Base-by-base conservation (phyloP, 2,329 filamentous ascomycete genomes). In the Basipetospora chlamydospora region DNA sequence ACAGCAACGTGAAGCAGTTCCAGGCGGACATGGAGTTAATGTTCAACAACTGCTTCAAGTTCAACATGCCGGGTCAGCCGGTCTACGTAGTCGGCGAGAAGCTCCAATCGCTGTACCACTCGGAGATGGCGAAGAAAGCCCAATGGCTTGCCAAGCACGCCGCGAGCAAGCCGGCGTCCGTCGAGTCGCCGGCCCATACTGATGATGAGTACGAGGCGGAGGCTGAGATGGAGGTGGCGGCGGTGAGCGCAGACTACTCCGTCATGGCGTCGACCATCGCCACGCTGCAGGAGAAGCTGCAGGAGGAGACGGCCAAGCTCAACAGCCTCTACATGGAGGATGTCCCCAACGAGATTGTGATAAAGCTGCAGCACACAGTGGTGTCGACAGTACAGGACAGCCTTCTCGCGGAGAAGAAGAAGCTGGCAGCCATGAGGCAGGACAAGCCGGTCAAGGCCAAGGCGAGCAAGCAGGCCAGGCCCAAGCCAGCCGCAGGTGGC, bases 21-120 rank as follows among this genome's bases (percentile, higher is more conserved):
- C 81, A 93, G 50, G 70, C 70, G 40, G 87, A 93, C 49, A 73
- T 94, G 38, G 71, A 76, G 33, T 70, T 86, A 39, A 87, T 96
- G 46, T 79, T 95, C 49, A 68, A 73, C 46, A 98, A 98, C 55
- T 95, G 88, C 56, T 85, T 77, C 63, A 79, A 80, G 43, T 98
- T 96, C 69, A 98, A 98, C 47, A 63, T 66, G 3, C 63, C 70
- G 1, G 77, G 75, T 7, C 85, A 92, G 43, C 67, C 76, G 1
- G 82, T 92, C 12, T 77, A 83, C 40, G 55, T 66, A 21, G 66
- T 80, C 44, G 88, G 84, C 10, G 75, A 80, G 46, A 63, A 76
- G 41, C 63, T 93, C 3, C 76, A 93, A 52, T 68, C 73, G 4
- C 52, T 88, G 1, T 95, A 93, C 57, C 76, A 83, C 41, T 55